Base-by-base conservation (phyloP, 1,284 basidiomycete species). In the Malassezia equina region DNA sequence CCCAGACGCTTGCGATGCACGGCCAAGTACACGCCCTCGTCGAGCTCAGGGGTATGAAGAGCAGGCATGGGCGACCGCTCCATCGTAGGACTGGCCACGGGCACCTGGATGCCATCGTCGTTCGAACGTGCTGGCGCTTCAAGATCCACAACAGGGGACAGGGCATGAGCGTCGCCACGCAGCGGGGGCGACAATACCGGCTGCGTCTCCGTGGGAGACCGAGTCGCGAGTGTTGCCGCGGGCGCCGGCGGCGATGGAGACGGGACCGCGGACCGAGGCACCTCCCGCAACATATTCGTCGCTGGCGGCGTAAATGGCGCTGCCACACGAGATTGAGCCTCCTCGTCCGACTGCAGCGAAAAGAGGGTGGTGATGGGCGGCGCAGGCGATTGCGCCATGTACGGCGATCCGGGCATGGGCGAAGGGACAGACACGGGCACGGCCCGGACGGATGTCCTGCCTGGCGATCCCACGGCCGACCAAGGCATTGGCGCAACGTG, bases 1-100 rank as follows among this genome's bases (percentile, higher is more conserved):
- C 55, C 55, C 7, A 57, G 36, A n/a, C 55, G 55, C 41, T 48
- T 51, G 44, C 55, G 49, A 23, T 46, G 23, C 44, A 57, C 55
- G 23, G 55, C 55, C 25, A 57, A 36, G 40, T 40, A 52, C 28
- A 57, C 24, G 19, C 46, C 46, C 11, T 48, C 28, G 36, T 21
- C 36, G 19, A 9, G 36, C 36, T 19, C 15, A 9, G 19, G 19
- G 3, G 36, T 21, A 39, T 21, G 17, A 9, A 39, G 36, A 15
- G 32, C 32, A 6, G 32, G 32, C 32, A n/a, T 33, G 15, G 4
- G 32, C 13, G 32, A n/a, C 32, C 11, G 31, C 11, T 33, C 32
- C 11, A n/a, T 33, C 32, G 4, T 12, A 13, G 11, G 15, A 8
- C 7, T 29, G 28, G 28, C 7, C 28, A 7, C 28, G 28, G 28